Evolutionary conservation across 768 basidiomycete species (phyloP), one percentile per base, ranked within the genome.

Genomic region (Pholiota microspora): DNA sequence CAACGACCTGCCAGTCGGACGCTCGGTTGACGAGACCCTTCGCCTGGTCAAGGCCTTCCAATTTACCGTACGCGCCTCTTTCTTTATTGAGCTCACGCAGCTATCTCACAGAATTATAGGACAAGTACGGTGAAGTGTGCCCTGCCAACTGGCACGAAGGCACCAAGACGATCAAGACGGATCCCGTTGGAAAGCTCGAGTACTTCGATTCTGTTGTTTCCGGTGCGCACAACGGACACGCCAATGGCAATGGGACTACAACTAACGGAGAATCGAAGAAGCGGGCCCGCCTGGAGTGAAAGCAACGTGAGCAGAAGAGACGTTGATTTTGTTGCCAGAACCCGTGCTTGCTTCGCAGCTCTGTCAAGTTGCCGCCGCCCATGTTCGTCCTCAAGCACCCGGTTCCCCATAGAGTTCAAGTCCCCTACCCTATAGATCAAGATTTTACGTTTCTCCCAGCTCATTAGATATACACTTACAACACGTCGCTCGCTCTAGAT

Each of bases 41-140:
- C 88, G 94, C 55, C 84, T 97, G 46, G 76, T 97, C 73, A 86
- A 95, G 71, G 94, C 94, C 18, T 94, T 96, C 88, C 93, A 95
- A 66, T 93, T 89, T 71, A 84, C 84, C 10, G 89, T 91, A 65
- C 36, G 84, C 75, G 24, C 10, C 21, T 12, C n/a, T 42, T n/a
- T 51, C 3, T 10, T 49, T 18, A 31, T 31, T 31, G 29, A 31
- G 12, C 29, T 12, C 6, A 31, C 29, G 12, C 12, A 31, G 6
- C 6, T 31, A 31, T 31, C 7, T 31, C 6, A 31, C 29, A 12
- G 21, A 15, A 46, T 36, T 27, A 13, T 55, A 89, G 90, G 94
- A 96, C 57, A 76, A 86, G 69, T 82, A 93, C 65, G 94, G 94
- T 23, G 93, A 97, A 69, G 94, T 94, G 18, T 96, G 94, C 77